These are phyloP conservation scores for Selaginella moellendorffii DNA, from an alignment of 75 land plant species.

Conservation along the genomic window DNA sequence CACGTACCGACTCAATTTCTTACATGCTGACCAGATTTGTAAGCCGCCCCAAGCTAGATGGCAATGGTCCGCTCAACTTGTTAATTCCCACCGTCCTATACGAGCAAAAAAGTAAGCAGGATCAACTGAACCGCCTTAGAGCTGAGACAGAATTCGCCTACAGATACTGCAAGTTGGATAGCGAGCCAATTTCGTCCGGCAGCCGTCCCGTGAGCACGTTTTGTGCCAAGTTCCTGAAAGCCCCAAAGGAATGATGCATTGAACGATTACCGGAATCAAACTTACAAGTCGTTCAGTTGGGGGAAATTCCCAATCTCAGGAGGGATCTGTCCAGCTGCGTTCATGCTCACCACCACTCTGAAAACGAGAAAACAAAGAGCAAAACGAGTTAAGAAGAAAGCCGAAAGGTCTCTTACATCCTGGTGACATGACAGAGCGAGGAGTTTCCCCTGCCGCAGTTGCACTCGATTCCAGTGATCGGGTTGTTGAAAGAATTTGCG, in stretches of 20 bases:
- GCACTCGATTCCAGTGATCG: neutral
- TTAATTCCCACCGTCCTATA: neutral
- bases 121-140: neutral
- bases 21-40: neutral
- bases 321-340: neutral
- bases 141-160: neutral
- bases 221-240: conserved; percentile 1
- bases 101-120: neutral
- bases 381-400: neutral
- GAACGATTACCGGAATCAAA: neutral
- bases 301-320: conserved; percentile 7
- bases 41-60: neutral
- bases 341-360: conserved; percentile 5
- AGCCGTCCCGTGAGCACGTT: conserved; percentile 1
- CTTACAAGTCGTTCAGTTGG: conserved; percentile 1
- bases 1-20: neutral
- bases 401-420: neutral
- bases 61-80: conserved; percentile 3
- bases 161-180: conserved; percentile 2
- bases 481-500: neutral
- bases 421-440: neutral
- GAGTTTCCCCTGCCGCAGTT: neutral
- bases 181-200: conserved; percentile 1
- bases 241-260: neutral
- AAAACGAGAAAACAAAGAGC: neutral